These are phyloP conservation scores for Penicillium digitatum DNA, from an alignment of 2,329 filamentous ascomycete genomes.

Conservation along the genomic window DNA sequence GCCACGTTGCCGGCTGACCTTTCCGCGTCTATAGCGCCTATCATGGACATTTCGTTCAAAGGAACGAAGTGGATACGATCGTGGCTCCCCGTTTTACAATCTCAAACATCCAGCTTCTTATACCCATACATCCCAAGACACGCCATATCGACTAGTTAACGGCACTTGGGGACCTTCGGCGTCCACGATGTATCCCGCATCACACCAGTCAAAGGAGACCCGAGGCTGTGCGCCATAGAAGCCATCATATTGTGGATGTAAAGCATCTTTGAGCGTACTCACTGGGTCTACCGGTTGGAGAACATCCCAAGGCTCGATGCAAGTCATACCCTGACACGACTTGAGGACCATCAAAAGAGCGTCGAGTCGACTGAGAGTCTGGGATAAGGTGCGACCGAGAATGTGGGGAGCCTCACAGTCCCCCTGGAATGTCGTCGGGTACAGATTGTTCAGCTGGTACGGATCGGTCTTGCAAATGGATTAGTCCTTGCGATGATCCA, in stretches of 20 bases:
- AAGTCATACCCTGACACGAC: conserved; percentile 37
- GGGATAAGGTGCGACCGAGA: conserved; percentile 20
- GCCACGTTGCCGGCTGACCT: neutral
- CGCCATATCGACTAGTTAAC: conserved; percentile 17
- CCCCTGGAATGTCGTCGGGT: conserved; percentile 4
- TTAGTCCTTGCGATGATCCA: neutral
- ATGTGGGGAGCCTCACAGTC: conserved; percentile 5
- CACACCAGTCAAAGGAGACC: conserved; percentile 36
- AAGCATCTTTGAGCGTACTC: conserved; percentile 30
- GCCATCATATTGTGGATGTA: conserved; percentile 27
- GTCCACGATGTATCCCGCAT: conserved; percentile 35
- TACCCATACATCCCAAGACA: conserved; percentile 25
- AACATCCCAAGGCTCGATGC: conserved; percentile 37
- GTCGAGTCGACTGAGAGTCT: conserved; percentile 31
- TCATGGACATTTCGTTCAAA: too few species aligned
- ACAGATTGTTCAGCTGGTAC: conserved; percentile 37
- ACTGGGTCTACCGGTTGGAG: conserved; percentile 35
- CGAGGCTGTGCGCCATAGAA: conserved; percentile 34
- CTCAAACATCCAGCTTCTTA: conserved; percentile 7
- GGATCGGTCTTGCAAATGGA: conserved; percentile 32
- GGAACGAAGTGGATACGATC: too few species aligned
- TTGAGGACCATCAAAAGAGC: conserved; percentile 39
- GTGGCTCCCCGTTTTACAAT: too few species aligned
- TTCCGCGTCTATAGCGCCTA: too few species aligned
- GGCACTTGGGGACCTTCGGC: conserved; percentile 35